Base-by-base conservation (phyloP, 2,329 filamentous ascomycete species). In the Verticillium alfalfae region DNA sequence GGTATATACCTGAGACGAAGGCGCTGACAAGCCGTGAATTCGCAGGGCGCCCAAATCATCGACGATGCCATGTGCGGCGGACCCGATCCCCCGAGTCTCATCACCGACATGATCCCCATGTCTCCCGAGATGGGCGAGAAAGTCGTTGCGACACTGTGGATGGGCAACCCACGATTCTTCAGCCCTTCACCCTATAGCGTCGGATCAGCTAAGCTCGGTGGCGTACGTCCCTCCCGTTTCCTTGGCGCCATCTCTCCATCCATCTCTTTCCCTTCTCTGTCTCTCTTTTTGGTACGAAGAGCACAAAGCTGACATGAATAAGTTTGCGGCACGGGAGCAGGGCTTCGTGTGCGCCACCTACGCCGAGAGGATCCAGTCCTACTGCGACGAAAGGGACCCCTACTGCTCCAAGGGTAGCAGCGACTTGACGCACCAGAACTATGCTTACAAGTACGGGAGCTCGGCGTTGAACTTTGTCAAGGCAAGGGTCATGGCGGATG, bases 341-440 rank as follows among this genome's bases (percentile, higher is more conserved):
- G 84, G 84, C 34, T 88, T 86, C 72, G 74, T 73, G 55, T 89
- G 86, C 74, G 80, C 84, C 10, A 78, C 77, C 26, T 78, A 72
- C 64, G 69, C 73, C 8, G 69, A 66, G 69, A 85, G 84, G 67
- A 84, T 89, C 66, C 76, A 87, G 74, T 85, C 84, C 5, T 89
- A 89, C 78, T 89, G 87, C 71, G 87, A 90, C 67, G 75, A 81
- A 5, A 69, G 81, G 3, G 87, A 89, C 65, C 86, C 86, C 0
- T 89, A 87, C 75, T 89, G 87, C 79, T 89, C 85, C 73, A 86
- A 82, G 52, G 87, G 87, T 57, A 86, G 80, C 67, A 79, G 88
- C 63, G 77, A 80, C 34, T 81, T 82, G 67, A 79, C 81, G 7
- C 87, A 89, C 71, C 83, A 88, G 70, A 80, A 84, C 58, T 89